A percentile compares a stretch with the other conserved stretches of the same genome.
phyloP scores from a whole-genome alignment of 345 rosid genomes.

The Melastoma malabathricum region DNA sequence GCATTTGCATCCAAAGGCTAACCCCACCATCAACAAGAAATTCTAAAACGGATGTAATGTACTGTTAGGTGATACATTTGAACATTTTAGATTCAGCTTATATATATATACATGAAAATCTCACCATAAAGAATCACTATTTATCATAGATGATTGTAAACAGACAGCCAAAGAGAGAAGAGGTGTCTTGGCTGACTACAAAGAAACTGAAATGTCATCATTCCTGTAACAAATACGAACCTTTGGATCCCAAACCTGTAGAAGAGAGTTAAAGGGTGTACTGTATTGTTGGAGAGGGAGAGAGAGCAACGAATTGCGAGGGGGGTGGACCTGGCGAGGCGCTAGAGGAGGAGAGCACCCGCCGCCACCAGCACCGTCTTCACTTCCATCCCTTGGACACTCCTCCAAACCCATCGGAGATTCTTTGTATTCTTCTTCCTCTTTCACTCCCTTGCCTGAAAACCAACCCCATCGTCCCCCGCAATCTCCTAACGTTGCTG shows the following conservation, averaged over 20 bases:
- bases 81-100: too few relatives aligned
- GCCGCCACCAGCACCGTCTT: constrained; percentile 69
- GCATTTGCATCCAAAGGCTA: too few relatives aligned
- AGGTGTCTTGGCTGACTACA: not conserved
- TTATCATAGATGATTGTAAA: too few relatives aligned
- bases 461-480: too few relatives aligned
- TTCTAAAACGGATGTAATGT: too few relatives aligned
- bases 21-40: too few relatives aligned
- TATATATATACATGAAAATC: too few relatives aligned
- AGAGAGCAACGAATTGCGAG: constrained; percentile 58
- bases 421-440: constrained; percentile 10
- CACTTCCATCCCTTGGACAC: constrained; percentile 47
- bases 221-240: constrained; percentile 71
- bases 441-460: not conserved
- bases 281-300: constrained; percentile 76
- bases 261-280: constrained; percentile 8
- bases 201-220: constrained; percentile 9
- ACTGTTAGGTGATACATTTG: too few relatives aligned
- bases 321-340: constrained; percentile 85
- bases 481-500: too few relatives aligned
- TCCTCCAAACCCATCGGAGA: constrained; percentile 38
- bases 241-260: constrained; percentile 89
- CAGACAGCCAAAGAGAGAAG: constrained; percentile 3
- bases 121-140: too few relatives aligned
- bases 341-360: constrained; percentile 62